Conservation (phyloP, 2,329 filamentous ascomycete species). For the Endoconidiophora polonica region DNA sequence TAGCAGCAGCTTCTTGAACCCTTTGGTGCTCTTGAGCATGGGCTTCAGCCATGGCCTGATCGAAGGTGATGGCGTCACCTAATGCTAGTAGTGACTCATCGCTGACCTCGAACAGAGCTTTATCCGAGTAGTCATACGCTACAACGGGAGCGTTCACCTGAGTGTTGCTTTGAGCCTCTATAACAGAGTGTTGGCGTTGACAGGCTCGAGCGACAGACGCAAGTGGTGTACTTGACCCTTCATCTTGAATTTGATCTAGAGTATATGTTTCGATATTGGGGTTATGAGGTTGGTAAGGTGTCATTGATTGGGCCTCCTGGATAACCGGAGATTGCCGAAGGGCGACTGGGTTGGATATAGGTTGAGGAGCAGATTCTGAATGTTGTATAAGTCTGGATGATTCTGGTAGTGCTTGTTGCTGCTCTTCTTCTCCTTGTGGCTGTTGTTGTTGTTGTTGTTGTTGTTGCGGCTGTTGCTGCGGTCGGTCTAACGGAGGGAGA, state of each 20-base stretch:
- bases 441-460: slow-evolving; percentile 13
- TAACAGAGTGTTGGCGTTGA: too few relatives aligned
- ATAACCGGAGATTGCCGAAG: too few relatives aligned
- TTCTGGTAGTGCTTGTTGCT: neutral
- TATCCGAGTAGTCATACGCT: slow-evolving; percentile 7
- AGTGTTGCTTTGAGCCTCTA: neutral
- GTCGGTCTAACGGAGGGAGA: slow-evolving; percentile 15
- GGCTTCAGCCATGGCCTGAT: slow-evolving; percentile 7
- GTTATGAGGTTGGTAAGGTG: too few relatives aligned
- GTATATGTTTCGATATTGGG: too few relatives aligned
- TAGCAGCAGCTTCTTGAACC: neutral
- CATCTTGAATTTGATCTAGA: too few relatives aligned
- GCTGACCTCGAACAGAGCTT: neutral
- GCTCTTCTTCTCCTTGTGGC: slow-evolving; percentile 11
- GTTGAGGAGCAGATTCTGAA: too few relatives aligned
- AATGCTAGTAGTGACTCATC: slow-evolving; percentile 6
- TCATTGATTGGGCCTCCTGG: too few relatives aligned
- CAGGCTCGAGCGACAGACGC: too few relatives aligned
- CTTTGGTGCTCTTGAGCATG: neutral
- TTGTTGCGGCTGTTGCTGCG: slow-evolving; percentile 19
- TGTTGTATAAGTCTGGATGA: too few relatives aligned
- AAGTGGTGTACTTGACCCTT: too few relatives aligned
- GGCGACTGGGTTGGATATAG: too few relatives aligned
- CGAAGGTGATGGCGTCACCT: slow-evolving; percentile 5
- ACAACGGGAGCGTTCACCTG: neutral